A percentile compares a stretch with the other conserved stretches of the same genome.
Evolutionary conservation across 2,329 filamentous ascomycete genomes (phyloP).

Genomic region (Aspergillus tubingensis): DNA sequence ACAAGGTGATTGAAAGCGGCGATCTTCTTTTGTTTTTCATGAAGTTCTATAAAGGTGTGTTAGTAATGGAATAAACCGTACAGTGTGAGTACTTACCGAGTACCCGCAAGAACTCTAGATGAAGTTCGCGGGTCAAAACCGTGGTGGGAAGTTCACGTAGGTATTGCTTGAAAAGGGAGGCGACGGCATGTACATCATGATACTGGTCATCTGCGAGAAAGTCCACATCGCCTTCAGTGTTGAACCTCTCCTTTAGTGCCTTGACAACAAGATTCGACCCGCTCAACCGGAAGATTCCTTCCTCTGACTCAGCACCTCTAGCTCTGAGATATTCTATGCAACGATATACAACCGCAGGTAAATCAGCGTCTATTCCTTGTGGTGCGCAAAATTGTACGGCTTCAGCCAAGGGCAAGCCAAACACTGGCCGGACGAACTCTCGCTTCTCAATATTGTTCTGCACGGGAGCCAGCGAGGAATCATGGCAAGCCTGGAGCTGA

Average conservation of each 20-base stretch:
- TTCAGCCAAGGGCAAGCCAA: conserved; percentile 81
- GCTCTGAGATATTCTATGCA: conserved; percentile 89
- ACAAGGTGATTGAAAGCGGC: conserved; percentile 74
- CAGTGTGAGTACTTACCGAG: conserved; percentile 54
- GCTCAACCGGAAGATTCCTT: conserved; percentile 94
- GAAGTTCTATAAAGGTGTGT: conserved; percentile 59
- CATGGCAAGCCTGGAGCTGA: conserved; percentile 35
- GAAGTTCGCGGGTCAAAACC: conserved; percentile 86
- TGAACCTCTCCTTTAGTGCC: conserved; percentile 86
- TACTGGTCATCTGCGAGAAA: conserved; percentile 76
- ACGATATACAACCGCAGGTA: conserved; percentile 92
- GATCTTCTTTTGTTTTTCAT: conserved; percentile 74
- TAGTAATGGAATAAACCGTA: conserved; percentile 3
- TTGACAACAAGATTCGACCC: conserved; percentile 97
- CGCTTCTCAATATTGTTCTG: conserved; percentile 52
- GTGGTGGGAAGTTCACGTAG: conserved; percentile 88
- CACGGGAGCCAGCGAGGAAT: conserved; percentile 50
- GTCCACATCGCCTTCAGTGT: conserved; percentile 87
- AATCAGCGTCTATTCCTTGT: conserved; percentile 67
- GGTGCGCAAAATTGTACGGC: conserved; percentile 81
- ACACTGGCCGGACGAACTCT: conserved; percentile 69
- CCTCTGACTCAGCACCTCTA: conserved; percentile 79
- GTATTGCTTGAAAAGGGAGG: conserved; percentile 90
- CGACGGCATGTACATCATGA: conserved; percentile 94
- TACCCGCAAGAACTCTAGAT: conserved; percentile 82